Evolutionary conservation across 2,329 filamentous ascomycete genomes (phyloP), one percentile per base, ranked within the genome.

Genomic region (Apiospora hydei): DNA sequence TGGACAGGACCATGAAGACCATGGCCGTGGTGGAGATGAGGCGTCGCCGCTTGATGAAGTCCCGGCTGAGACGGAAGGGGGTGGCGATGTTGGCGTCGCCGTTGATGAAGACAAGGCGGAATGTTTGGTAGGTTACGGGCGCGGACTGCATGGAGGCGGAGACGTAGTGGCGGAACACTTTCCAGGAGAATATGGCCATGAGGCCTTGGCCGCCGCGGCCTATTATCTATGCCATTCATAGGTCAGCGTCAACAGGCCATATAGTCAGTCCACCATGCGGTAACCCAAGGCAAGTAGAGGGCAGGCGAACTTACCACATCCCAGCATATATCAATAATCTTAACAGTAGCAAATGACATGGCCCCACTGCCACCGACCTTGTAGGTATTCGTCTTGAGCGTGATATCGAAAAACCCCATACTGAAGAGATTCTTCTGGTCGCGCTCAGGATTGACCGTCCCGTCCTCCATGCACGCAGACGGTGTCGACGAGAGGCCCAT

Each of bases 161-260:
- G 1, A 78, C 70, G 30, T 80, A 79, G 16, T 76, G 71, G 18
- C 78, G 73, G 67, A 81, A 80, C 6, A 71, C 72, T 4, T 51
- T 73, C 80, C 79, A 82, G 1, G 78, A 78, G 21, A 77, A 49
- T 34, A 73, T 76, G 0, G 76, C 78, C 38, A 81, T 70, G 2
- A 78, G 49, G 2, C 73, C 69, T 69, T 82, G 80, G 0, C 77
- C 79, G 16, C 73, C 70, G 4, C 80, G 76, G 1, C 80, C 79
- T 21, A 81, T 71, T 2, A 77, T 71, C 80, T 81, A 30, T 8
- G 4, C 6, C 16, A 6, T 18, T 7, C 5, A 2, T 7, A 47
- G 6, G 18, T 47, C 18, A 7, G 44, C 16, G 7, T 47, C 44
- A 47, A 0, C 44, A 47, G 18, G 18, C 16, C 18, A 21, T 5